phyloP scores from a whole-genome alignment of 2,329 filamentous ascomycete genomes.

The Aspergillus sp. region DNA sequence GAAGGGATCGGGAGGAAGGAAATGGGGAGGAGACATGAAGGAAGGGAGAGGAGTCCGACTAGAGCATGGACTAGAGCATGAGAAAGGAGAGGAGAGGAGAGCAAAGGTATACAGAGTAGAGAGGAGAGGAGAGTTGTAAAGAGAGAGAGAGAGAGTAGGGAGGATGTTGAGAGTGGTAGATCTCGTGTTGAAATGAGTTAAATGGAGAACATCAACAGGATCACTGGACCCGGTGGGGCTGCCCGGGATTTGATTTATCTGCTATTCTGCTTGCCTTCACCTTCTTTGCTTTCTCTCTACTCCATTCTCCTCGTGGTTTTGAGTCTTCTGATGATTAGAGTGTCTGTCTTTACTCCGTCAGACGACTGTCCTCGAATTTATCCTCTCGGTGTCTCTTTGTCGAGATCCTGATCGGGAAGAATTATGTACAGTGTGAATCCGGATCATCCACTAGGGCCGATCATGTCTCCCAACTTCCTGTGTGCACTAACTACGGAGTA shows the following conservation, averaged over 20 bases:
- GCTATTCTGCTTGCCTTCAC: neutral
- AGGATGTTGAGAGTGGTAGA: neutral
- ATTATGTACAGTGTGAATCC: neutral
- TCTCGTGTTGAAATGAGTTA: neutral
- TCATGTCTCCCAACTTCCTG: neutral
- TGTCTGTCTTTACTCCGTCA: too few relatives aligned
- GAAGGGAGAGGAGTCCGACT: neutral
- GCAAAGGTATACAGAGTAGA: neutral
- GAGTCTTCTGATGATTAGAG: too few relatives aligned
- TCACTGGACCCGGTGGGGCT: neutral
- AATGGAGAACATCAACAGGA: too few relatives aligned
- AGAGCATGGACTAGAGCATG: neutral
- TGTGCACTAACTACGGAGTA: neutral
- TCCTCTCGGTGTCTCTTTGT: too few relatives aligned
- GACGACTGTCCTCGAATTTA: neutral
- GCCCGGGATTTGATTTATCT: neutral
- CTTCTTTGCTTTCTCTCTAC: neutral
- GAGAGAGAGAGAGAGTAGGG: neutral
- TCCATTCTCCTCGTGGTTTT: too few relatives aligned
- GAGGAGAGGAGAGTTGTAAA: neutral
- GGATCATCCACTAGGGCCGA: conserved; percentile 1
- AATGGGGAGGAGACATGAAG: conserved; percentile 26
- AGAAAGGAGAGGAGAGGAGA: neutral
- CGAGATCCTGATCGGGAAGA: neutral
- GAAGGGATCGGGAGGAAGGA: conserved; percentile 6